Conservation (phyloP, 164 flowering plant genomes). For the Dillenia turbinata region DNA sequence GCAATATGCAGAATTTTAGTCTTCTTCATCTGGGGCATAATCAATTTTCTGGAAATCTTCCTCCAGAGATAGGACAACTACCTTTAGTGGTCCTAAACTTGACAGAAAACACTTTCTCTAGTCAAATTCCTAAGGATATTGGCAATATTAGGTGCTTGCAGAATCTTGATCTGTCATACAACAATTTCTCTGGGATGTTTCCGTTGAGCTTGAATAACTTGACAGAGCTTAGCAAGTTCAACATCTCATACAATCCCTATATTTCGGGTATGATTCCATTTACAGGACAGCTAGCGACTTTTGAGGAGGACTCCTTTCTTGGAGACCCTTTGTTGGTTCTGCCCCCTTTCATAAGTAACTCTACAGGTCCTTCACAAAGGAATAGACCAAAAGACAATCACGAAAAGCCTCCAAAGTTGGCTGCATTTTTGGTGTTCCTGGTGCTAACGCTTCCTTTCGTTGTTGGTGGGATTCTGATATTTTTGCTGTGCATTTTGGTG, state of each 20-base stretch:
- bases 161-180: conserved; percentile 74
- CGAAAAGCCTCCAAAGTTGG: conserved; percentile 9
- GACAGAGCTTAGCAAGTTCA: conserved; percentile 72
- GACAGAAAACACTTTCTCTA: conserved; percentile 51
- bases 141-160: conserved; percentile 57
- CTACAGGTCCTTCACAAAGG: neutral
- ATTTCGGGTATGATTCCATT: conserved; percentile 60
- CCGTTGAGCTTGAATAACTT: conserved; percentile 53
- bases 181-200: conserved; percentile 78
- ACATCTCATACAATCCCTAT: conserved; percentile 69
- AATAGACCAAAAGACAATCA: neutral
- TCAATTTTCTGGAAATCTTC: conserved; percentile 48
- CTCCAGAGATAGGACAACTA: conserved; percentile 40
- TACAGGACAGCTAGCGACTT: conserved; percentile 74
- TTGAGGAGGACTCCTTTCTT: conserved; percentile 60
- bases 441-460: conserved; percentile 28
- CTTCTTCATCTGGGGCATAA: conserved; percentile 62
- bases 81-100: conserved; percentile 68
- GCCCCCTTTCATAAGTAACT: conserved; percentile 29
- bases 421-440: conserved; percentile 26
- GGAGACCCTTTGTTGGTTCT: conserved; percentile 62
- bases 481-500: conserved; percentile 20
- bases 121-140: conserved; percentile 54
- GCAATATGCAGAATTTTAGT: conserved; percentile 59
- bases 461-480: conserved; percentile 31